phyloP scores from a whole-genome alignment of 1,284 basidiomycete species.

The Cryptococcus sp. region DNA sequence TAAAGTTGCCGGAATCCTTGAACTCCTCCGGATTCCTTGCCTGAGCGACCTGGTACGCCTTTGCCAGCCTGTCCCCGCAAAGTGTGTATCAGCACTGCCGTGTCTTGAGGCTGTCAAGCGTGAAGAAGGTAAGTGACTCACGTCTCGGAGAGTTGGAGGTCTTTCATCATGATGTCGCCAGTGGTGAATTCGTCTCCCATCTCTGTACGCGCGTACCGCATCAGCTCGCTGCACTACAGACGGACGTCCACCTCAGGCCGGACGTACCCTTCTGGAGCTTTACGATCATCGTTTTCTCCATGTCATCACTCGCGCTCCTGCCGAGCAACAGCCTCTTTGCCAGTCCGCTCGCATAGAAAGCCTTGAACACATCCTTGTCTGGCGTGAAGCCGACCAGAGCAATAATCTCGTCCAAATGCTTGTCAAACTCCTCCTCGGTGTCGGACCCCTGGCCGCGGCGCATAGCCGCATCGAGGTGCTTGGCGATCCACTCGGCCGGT shows the following conservation, averaged over 20 bases:
- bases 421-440: conserved; percentile 68
- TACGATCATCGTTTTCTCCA: conserved; percentile 83
- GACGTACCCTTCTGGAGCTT: conserved; percentile 77
- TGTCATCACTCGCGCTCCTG: conserved; percentile 84
- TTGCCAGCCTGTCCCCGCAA: conserved; percentile 44
- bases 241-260: background rate
- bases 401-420: conserved; percentile 70
- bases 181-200: conserved; percentile 52
- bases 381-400: conserved; percentile 77
- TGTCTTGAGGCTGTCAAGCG: background rate
- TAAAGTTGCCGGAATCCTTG: conserved; percentile 50
- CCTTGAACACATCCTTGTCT: conserved; percentile 90
- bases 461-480: conserved; percentile 81
- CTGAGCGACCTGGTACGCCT: conserved; percentile 50
- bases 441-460: conserved; percentile 73
- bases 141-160: conserved; percentile 48
- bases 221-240: too few species aligned
- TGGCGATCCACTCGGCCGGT: conserved; percentile 93
- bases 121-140: conserved; percentile 17
- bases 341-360: conserved; percentile 86
- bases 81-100: background rate
- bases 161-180: conserved; percentile 53
- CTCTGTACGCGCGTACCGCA: conserved; percentile 22
- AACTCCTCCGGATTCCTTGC: conserved; percentile 43
- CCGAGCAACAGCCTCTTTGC: conserved; percentile 84